phyloP scores from a whole-genome alignment of 2,329 filamentous ascomycete genomes.

The Teratosphaeria viscida region DNA sequence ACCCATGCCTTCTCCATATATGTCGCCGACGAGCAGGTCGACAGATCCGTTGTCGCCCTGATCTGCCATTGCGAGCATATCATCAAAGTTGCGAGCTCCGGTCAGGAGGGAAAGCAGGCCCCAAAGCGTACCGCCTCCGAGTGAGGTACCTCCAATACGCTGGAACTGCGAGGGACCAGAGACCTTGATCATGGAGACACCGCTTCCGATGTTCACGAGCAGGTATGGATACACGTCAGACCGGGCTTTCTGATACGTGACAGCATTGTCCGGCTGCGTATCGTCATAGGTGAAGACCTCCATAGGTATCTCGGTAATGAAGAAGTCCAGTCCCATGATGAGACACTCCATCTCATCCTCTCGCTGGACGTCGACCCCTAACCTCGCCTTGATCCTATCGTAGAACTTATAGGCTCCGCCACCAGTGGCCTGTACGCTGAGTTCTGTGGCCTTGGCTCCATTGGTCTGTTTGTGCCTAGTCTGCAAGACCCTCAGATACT shows the following conservation, averaged over 20 bases:
- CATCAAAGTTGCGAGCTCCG: constrained; percentile 89
- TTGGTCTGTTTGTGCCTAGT: constrained; percentile 63
- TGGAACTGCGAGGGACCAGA: constrained; percentile 77
- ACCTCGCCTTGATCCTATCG: constrained; percentile 70
- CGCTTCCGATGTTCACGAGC: constrained; percentile 94
- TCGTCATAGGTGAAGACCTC: constrained; percentile 98
- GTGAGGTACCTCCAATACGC: constrained; percentile 86
- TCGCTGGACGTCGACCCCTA: constrained; percentile 78
- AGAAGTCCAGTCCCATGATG: constrained; percentile 90
- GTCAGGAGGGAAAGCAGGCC: constrained; percentile 84
- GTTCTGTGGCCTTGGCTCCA: constrained; percentile 35
- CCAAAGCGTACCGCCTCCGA: constrained; percentile 97
- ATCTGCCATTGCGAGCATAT: constrained; percentile 89
- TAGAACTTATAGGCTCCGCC: constrained; percentile 97
- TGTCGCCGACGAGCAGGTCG: constrained; percentile 95
- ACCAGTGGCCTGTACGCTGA: constrained; percentile 92
- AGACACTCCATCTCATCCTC: constrained; percentile 99
- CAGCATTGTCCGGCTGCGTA: constrained; percentile 54
- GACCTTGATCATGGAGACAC: constrained; percentile 95
- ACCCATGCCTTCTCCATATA: constrained; percentile 92
- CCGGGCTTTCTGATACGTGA: constrained; percentile 71
- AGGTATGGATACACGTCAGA: constrained; percentile 92
- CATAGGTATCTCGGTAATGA: constrained; percentile 92
- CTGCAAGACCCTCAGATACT: constrained; percentile 80
- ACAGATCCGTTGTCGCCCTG: constrained; percentile 85